Conservation (phyloP, 805 yeast genomes). For the Saturnispora quitensis region DNA sequence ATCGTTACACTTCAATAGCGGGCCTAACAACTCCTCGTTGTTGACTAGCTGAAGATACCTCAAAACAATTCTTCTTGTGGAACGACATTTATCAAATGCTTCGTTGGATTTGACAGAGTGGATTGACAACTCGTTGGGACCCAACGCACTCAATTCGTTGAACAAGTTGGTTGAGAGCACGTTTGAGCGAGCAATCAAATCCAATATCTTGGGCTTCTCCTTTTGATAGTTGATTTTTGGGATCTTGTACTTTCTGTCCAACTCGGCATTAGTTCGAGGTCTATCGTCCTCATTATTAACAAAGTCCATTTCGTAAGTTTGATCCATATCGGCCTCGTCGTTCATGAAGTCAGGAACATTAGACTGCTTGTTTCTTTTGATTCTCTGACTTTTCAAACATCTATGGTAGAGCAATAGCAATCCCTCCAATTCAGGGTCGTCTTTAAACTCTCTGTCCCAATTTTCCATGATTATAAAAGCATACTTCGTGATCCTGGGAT, state of each 20-base stretch:
- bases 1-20: constrained; percentile 82
- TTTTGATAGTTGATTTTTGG: constrained; percentile 60
- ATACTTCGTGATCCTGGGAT: constrained; percentile 36
- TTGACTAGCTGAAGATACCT: constrained; percentile 77
- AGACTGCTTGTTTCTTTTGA: constrained; percentile 6
- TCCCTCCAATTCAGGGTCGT: constrained; percentile 38
- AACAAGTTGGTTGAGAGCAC: constrained; percentile 61
- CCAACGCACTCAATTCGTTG: constrained; percentile 43
- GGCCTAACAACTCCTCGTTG: constrained; percentile 81
- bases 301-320: constrained; percentile 25
- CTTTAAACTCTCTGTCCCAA: constrained; percentile 58
- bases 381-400: constrained; percentile 7
- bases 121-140: constrained; percentile 44
- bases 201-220: constrained; percentile 65
- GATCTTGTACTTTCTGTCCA: constrained; percentile 45
- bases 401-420: constrained; percentile 37
- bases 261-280: constrained; percentile 26
- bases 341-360: constrained; percentile 37
- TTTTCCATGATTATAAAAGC: constrained; percentile 44
- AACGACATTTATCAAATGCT: constrained; percentile 66
- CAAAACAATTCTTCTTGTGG: constrained; percentile 67
- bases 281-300: constrained; percentile 7
- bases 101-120: constrained; percentile 54
- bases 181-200: constrained; percentile 64
- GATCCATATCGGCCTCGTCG: constrained; percentile 40